These are phyloP conservation scores for Porcisia hertigi DNA, from an alignment of 208 protist genomes.

Conservation along the genomic window DNA sequence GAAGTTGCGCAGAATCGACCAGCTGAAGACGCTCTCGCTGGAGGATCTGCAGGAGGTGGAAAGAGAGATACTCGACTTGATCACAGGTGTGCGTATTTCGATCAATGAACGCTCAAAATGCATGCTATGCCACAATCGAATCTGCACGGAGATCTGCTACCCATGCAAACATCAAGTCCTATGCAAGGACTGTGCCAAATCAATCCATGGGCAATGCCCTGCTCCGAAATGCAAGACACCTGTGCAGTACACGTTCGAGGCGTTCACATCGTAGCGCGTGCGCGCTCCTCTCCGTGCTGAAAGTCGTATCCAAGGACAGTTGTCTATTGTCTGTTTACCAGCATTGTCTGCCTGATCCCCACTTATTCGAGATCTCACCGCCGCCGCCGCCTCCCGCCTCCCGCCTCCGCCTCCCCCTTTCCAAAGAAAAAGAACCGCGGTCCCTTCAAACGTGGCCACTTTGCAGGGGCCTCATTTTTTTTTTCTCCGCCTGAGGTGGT, in stretches of 20 bases:
- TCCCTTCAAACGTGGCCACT: no score
- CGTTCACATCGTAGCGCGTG: conserved; percentile 57
- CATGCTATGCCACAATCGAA: conserved; percentile 68
- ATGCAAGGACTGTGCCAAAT: conserved; percentile 77
- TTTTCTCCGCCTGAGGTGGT: neutral
- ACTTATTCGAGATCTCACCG: neutral
- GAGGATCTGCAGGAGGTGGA: conserved; percentile 87
- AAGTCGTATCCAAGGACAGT: neutral
- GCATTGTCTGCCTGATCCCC: neutral
- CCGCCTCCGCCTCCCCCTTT: neutral
- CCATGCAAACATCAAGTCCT: conserved; percentile 91
- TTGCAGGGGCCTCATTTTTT: neutral
- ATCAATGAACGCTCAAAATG: conserved; percentile 89
- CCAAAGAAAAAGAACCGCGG: no score
- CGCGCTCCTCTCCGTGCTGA: neutral
- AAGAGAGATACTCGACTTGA: conserved; percentile 78
- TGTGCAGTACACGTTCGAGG: conserved; percentile 74
- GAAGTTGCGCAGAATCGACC: conserved; percentile 57
- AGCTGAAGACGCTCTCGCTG: conserved; percentile 46
- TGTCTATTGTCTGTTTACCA: neutral
- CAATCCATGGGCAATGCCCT: conserved; percentile 69
- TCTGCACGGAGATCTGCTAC: conserved; percentile 89
- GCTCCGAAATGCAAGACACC: conserved; percentile 56
- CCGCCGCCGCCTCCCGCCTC: neutral
- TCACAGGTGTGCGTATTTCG: conserved; percentile 63